phyloP scores from a whole-genome alignment of 352 stramenopile species.

The Globisporangium uncinulatum region DNA sequence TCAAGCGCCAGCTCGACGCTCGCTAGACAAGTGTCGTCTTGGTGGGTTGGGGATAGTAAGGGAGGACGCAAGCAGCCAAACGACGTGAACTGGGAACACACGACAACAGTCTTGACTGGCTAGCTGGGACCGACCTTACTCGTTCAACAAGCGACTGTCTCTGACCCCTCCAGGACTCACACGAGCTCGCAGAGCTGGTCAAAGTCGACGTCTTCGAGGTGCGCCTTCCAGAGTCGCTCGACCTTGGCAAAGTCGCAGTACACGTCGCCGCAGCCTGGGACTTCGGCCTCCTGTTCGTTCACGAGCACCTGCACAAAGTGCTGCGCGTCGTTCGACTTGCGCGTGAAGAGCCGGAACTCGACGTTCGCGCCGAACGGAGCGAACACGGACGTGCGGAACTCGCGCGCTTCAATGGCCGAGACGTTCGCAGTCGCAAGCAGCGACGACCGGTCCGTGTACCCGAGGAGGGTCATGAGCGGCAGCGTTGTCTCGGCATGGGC shows the following conservation, averaged over 20 bases:
- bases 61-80: no score
- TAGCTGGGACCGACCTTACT: no score
- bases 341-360: conserved; percentile 56
- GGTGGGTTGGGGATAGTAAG: neutral
- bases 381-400: conserved; percentile 47
- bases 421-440: conserved; percentile 28
- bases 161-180: neutral
- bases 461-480: conserved; percentile 60
- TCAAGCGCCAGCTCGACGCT: conserved; percentile 9
- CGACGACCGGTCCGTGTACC: conserved; percentile 31
- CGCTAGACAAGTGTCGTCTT: neutral
- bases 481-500: conserved; percentile 73
- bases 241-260: conserved; percentile 20
- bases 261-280: conserved; percentile 15
- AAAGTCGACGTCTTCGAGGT: conserved; percentile 17
- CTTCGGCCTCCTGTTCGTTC: conserved; percentile 24
- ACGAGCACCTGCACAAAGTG: conserved; percentile 50
- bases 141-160: no score
- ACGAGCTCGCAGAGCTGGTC: conserved; percentile 1
- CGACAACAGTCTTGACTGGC: no score
- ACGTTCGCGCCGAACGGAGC: conserved; percentile 74
- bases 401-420: conserved; percentile 32
- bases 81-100: no score
- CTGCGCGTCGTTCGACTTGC: conserved; percentile 26
- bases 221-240: conserved; percentile 14